Evolutionary conservation across 177 flowering plant genomes (phyloP).

Genomic region (Tripterygium wilfordii): DNA sequence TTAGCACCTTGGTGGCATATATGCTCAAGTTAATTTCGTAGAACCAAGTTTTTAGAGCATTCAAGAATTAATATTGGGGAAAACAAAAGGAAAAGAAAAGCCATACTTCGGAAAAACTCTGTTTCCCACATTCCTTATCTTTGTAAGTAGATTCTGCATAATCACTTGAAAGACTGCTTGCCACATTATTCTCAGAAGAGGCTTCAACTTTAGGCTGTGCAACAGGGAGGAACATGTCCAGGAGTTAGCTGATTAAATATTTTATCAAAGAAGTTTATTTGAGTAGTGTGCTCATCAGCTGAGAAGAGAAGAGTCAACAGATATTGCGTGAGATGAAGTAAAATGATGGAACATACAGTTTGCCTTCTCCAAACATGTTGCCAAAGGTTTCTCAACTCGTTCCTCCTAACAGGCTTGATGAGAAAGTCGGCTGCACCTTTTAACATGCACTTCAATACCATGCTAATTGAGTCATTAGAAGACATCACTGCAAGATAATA

Average conservation of each 20-base stretch:
- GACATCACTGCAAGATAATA: slow-evolving; percentile 43
- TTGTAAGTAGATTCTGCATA: slow-evolving; percentile 16
- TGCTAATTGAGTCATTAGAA: slow-evolving; percentile 36
- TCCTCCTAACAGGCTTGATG: slow-evolving; percentile 49
- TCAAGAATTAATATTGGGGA: no score
- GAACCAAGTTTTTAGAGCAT: no score
- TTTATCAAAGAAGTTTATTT: neutral
- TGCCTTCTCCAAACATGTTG: slow-evolving; percentile 60
- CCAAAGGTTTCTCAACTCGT: slow-evolving; percentile 49
- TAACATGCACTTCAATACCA: slow-evolving; percentile 51
- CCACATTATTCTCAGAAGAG: slow-evolving; percentile 23
- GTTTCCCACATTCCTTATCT: slow-evolving; percentile 23
- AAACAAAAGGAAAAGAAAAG: no score
- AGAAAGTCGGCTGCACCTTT: slow-evolving; percentile 56
- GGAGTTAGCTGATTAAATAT: slow-evolving; percentile 9
- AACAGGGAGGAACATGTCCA: slow-evolving; percentile 19
- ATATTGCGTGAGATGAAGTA: neutral
- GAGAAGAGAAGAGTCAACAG: neutral
- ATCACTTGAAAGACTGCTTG: slow-evolving; percentile 25
- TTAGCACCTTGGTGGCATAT: no score
- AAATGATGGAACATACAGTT: slow-evolving; percentile 22
- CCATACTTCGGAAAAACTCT: slow-evolving; percentile 38
- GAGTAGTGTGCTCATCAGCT: neutral
- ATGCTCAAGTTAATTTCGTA: no score
- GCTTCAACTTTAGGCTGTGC: slow-evolving; percentile 15